Percentiles rank a stretch among this genome's conserved stretches.
phyloP scores from a whole-genome alignment of 768 basidiomycete genomes.

The Steccherinum ochraceum region DNA sequence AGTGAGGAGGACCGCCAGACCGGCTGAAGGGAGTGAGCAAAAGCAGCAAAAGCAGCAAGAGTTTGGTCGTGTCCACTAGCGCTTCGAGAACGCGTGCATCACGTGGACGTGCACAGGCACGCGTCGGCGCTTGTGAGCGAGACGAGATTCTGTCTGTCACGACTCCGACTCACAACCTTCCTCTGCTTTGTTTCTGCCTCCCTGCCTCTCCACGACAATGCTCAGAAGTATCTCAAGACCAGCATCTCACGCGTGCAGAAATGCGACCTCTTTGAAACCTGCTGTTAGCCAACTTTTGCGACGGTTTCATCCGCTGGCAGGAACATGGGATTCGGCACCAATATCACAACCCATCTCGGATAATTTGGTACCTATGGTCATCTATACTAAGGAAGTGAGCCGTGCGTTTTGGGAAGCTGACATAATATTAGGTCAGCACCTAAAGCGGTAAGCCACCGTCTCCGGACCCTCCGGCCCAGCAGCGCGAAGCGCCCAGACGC shows the following conservation, averaged over 20 bases:
- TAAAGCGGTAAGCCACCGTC: too few species aligned
- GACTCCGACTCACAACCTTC: background rate
- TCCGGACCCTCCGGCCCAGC: too few species aligned
- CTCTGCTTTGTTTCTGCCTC: background rate
- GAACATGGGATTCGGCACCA: constrained; percentile 27
- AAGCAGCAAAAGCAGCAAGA: background rate
- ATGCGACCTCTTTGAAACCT: background rate
- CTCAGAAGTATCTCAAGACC: background rate
- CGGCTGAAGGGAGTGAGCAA: background rate
- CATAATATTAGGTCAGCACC: too few species aligned
- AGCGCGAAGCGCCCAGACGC: too few species aligned
- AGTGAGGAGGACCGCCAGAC: background rate
- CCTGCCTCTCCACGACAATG: background rate
- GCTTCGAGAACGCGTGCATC: constrained; percentile 18
- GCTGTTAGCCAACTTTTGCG: constrained; percentile 19
- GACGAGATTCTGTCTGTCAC: background rate
- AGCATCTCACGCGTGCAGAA: background rate
- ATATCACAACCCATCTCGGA: constrained; percentile 30
- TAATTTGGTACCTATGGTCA: constrained; percentile 84
- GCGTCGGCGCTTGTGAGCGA: background rate
- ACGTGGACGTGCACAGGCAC: constrained; percentile 17
- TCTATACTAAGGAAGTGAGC: too few species aligned
- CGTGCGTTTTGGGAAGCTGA: too few species aligned
- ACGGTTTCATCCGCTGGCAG: constrained; percentile 49
- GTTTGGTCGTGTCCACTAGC: background rate